Evolutionary conservation across 768 basidiomycete genomes (phyloP), one percentile per base, ranked within the genome.

Genomic region (Collybia nuda): DNA sequence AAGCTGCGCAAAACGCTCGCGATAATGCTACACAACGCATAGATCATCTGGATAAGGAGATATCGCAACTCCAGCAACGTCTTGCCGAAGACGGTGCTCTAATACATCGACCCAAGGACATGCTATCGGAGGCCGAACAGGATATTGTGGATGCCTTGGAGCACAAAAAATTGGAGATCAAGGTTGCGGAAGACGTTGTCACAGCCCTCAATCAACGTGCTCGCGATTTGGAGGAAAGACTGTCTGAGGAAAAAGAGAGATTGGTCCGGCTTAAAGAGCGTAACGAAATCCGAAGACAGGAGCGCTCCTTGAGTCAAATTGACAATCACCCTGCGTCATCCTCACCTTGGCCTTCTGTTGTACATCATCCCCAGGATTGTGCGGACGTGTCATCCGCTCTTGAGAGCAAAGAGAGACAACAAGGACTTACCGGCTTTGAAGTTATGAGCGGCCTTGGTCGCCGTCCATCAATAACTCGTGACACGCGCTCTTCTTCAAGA

Each of bases 141-240:
- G 82, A 84, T 45, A 67, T 84, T 32, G 67, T 72, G 44, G 63
- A 67, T 26, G 69, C 82, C 52, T 57, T 90, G 57, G 80, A 84
- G 53, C 64, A 57, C 49, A 86, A 81, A 67, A 78, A 68, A 62
- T 74, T 73, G 56, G 87, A 89, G 57, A 78, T 85, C 42, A 79
- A 79, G 56, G 66, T 63, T n/a, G 67, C 84, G 21, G 89, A 93
- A 63, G 88, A 88, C 44, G 74, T 83, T 14, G 73, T 90, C 17
- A 68, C 75, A 40, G 75, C 80, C 8, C 73, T 90, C 29, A 84
- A 78, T 61, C 73, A 75, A 29, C 82, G 86, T 44, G 83, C 87
- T 40, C 79, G 82, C 54, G 88, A 87, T 59, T 69, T 93, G 49
- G 91, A 94, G 66, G 85, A 85, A 42, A 79, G 72, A 58, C 75